These are phyloP conservation scores for Samsoniella hepiali DNA, from an alignment of 2,329 filamentous ascomycete species.

Conservation along the genomic window DNA sequence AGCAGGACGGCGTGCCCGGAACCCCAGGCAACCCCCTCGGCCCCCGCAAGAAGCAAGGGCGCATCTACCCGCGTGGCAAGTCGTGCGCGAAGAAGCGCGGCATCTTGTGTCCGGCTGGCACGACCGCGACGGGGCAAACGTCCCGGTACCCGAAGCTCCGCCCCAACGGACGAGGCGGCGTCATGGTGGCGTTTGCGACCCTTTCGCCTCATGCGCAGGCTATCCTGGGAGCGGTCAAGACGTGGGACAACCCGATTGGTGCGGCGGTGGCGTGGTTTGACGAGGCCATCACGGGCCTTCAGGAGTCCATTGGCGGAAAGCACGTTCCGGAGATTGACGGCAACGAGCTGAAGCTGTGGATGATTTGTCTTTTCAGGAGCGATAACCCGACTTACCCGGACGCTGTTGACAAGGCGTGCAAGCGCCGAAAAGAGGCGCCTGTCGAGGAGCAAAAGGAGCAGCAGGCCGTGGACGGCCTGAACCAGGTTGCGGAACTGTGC, in stretches of 20 bases:
- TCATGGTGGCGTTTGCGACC: neutral
- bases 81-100: neutral
- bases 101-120: neutral
- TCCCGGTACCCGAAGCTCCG: neutral
- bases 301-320: slow-evolving; percentile 1
- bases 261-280: neutral
- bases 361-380: neutral
- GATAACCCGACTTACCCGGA: neutral
- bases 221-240: neutral
- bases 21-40: neutral
- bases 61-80: neutral
- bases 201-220: neutral
- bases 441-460: neutral
- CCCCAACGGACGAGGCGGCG: neutral
- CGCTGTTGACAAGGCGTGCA: neutral
- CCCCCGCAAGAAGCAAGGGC: neutral
- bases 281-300: neutral
- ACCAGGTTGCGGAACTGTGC: neutral
- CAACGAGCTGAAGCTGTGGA: slow-evolving; percentile 6
- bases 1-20: neutral
- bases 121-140: neutral
- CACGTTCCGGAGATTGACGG: neutral
- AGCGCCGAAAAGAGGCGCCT: neutral
- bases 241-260: neutral
- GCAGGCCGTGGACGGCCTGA: neutral